Percentiles rank a stretch among this genome's conserved stretches.
Conservation (phyloP, 805 yeast genomes). For the Hanseniaspora jakobsenii region DNA sequence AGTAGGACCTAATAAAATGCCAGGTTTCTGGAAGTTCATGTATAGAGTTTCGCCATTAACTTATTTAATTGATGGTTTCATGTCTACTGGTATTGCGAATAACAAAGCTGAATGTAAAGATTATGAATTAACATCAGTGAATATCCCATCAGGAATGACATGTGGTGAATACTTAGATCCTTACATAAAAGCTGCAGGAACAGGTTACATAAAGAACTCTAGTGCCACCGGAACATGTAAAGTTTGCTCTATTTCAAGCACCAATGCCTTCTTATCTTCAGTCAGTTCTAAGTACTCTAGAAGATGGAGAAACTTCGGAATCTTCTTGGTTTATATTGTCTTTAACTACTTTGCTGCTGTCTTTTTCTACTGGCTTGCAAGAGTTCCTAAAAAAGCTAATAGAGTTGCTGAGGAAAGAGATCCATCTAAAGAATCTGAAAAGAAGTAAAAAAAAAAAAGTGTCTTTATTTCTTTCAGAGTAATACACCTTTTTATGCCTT, state of each 20-base stretch:
- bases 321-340: slow-evolving; percentile 40
- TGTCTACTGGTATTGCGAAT: slow-evolving; percentile 46
- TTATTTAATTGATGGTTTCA: slow-evolving; percentile 45
- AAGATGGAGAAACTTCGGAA: slow-evolving; percentile 53
- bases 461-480: too few species aligned
- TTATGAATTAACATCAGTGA: slow-evolving; percentile 37
- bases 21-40: slow-evolving; percentile 72
- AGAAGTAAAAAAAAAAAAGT: too few species aligned
- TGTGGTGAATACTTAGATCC: slow-evolving; percentile 44
- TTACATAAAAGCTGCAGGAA: slow-evolving; percentile 27
- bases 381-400: slow-evolving; percentile 51
- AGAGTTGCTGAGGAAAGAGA: slow-evolving; percentile 15
- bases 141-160: slow-evolving; percentile 43
- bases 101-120: slow-evolving; percentile 36
- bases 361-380: slow-evolving; percentile 48
- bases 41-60: slow-evolving; percentile 62
- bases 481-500: too few species aligned
- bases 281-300: slow-evolving; percentile 31
- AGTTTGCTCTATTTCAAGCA: slow-evolving; percentile 43
- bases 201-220: slow-evolving; percentile 41
- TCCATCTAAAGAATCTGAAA: slow-evolving; percentile 1
- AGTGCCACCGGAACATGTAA: slow-evolving; percentile 40
- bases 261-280: slow-evolving; percentile 45
- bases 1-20: slow-evolving; percentile 42
- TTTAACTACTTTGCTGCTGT: slow-evolving; percentile 34